Conservation (phyloP, 108 stramenopile genomes). For the Parietichytrium sp. region DNA sequence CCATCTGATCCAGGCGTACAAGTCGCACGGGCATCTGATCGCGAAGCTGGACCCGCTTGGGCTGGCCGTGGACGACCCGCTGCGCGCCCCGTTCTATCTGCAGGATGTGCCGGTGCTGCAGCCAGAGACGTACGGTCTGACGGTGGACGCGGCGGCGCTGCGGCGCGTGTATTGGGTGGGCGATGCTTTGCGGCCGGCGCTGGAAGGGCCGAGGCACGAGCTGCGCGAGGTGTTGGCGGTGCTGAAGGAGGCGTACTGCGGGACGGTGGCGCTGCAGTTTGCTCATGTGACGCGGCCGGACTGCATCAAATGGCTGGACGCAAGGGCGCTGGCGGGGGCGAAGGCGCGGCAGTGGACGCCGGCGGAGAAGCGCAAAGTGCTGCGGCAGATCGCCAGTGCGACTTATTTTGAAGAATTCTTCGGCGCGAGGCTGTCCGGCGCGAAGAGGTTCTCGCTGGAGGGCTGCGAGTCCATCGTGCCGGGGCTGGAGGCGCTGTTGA, state of each 20-base stretch:
- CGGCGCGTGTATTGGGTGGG: slow-evolving; percentile 69
- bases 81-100: slow-evolving; percentile 21
- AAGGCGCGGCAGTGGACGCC: slow-evolving; percentile 39
- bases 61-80: slow-evolving; percentile 44
- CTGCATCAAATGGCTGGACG: slow-evolving; percentile 93
- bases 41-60: slow-evolving; percentile 91
- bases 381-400: slow-evolving; percentile 86
- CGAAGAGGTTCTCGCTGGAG: slow-evolving; percentile 97
- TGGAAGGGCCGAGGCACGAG: not conserved
- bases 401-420: slow-evolving; percentile 96
- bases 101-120: slow-evolving; percentile 17
- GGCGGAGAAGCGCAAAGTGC: slow-evolving; percentile 87
- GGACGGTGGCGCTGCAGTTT: slow-evolving; percentile 91
- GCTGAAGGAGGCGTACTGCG: slow-evolving; percentile 88
- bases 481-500: slow-evolving; percentile 90
- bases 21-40: slow-evolving; percentile 87
- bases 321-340: slow-evolving; percentile 86
- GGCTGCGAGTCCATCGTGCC: slow-evolving; percentile 94
- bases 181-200: not conserved
- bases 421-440: slow-evolving; percentile 95
- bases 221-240: no score
- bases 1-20: slow-evolving; percentile 91
- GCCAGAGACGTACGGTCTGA: slow-evolving; percentile 43
- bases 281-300: slow-evolving; percentile 91
- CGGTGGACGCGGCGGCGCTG: slow-evolving; percentile 60